Evolutionary conservation across 345 rosid genomes (phyloP).

Genomic region (Gynandropsis gynandra): DNA sequence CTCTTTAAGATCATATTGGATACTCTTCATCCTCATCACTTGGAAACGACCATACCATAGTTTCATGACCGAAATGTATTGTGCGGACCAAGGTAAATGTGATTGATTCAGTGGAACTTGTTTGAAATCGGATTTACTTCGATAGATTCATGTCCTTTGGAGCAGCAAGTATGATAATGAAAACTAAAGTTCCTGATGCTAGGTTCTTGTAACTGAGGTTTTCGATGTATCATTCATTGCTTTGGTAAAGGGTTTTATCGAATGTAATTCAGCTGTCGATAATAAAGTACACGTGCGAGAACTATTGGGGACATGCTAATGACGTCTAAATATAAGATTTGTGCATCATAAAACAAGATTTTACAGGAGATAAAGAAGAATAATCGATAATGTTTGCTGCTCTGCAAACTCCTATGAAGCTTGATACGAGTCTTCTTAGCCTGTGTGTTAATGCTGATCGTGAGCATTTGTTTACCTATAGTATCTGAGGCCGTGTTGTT

Average conservation of each 20-base stretch:
- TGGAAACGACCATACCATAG: not conserved
- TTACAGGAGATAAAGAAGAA: not conserved
- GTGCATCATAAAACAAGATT: not conserved
- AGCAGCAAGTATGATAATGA: too few species aligned
- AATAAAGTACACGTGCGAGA: too few species aligned
- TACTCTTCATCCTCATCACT: too few species aligned
- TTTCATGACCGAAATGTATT: not conserved
- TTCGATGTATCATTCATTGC: conserved; percentile 1
- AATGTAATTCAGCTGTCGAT: too few species aligned
- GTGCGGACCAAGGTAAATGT: not conserved
- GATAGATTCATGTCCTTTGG: not conserved
- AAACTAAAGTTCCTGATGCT: not conserved
- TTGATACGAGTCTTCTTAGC: not conserved
- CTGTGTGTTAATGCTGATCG: not conserved
- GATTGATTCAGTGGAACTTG: not conserved
- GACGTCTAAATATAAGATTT: too few species aligned
- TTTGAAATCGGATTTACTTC: conserved; percentile 4
- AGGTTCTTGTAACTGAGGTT: not conserved
- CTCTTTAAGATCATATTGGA: too few species aligned
- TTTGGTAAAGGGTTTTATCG: too few species aligned
- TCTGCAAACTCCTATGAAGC: not conserved
- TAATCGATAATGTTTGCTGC: not conserved
- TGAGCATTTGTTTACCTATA: not conserved
- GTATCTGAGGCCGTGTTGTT: conserved; percentile 19
- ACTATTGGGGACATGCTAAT: too few species aligned